These are phyloP conservation scores for Amanita muscaria DNA, from an alignment of 768 basidiomycete genomes.

Conservation along the genomic window DNA sequence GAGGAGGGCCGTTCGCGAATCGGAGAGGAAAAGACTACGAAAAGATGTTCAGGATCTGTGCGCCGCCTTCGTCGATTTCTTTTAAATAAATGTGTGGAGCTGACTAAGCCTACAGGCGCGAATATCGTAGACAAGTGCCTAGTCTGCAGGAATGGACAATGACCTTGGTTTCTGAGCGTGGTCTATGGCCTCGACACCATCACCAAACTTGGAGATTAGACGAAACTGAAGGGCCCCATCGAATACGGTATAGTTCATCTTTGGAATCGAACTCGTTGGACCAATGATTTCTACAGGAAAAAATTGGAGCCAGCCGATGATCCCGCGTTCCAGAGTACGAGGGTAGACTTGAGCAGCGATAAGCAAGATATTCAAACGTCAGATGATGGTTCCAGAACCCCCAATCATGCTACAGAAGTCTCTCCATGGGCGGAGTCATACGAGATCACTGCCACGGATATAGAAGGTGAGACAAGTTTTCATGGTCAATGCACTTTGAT, in stretches of 20 bases:
- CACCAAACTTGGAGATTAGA: conserved; percentile 67
- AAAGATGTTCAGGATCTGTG: conserved; percentile 71
- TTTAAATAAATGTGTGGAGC: neutral
- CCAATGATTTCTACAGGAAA: conserved; percentile 37
- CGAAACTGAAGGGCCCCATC: conserved; percentile 86
- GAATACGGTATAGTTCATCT: conserved; percentile 51
- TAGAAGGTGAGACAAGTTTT: conserved; percentile 39
- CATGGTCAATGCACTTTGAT: neutral
- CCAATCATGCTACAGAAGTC: conserved; percentile 44
- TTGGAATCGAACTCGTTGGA: neutral
- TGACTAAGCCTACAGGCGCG: conserved; percentile 43
- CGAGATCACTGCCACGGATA: conserved; percentile 54
- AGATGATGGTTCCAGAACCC: conserved; percentile 32
- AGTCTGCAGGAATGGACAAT: conserved; percentile 52
- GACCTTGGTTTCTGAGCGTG: conserved; percentile 64
- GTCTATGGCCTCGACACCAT: conserved; percentile 64
- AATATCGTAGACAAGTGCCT: conserved; percentile 63
- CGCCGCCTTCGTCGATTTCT: conserved; percentile 15
- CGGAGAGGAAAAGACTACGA: conserved; percentile 64
- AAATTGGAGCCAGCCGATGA: conserved; percentile 61
- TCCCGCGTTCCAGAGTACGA: conserved; percentile 33
- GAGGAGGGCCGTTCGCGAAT: conserved; percentile 56
- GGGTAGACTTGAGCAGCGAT: conserved; percentile 27
- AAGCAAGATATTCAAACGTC: conserved; percentile 42
- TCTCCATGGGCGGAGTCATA: conserved; percentile 71